Conservation (phyloP, 139 green algal genomes). For the Axilococcus clingmanii region DNA sequence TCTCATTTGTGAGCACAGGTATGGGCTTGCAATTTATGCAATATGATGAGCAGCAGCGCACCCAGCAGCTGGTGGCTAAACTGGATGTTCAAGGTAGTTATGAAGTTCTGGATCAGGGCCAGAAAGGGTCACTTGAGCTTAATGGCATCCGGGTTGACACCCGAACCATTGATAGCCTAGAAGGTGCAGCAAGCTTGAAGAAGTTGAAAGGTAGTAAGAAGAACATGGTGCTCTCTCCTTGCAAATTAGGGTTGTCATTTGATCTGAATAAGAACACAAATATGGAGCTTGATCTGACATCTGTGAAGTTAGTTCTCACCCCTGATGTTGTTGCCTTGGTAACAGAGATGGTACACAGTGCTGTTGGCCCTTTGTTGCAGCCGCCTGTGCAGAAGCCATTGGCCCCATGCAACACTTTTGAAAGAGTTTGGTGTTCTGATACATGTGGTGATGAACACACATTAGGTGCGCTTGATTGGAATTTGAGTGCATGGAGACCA, state of each 20-base stretch:
- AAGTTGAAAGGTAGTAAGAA: slow-evolving; percentile 21
- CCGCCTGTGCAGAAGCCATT: no score
- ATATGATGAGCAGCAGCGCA: slow-evolving; percentile 7
- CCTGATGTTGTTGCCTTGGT: slow-evolving; percentile 55
- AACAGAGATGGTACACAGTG: slow-evolving; percentile 20
- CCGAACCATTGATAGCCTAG: neutral
- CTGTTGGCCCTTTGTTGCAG: slow-evolving; percentile 30
- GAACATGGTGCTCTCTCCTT: slow-evolving; percentile 44
- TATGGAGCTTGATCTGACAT: slow-evolving; percentile 34
- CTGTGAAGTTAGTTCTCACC: slow-evolving; percentile 50
- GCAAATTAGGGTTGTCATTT: slow-evolving; percentile 26
- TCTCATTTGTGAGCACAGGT: slow-evolving; percentile 33
- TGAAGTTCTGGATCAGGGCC: slow-evolving; percentile 2
- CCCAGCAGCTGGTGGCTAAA: neutral
- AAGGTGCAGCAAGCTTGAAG: slow-evolving; percentile 6
- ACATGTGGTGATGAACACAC: neutral
- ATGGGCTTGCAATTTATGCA: slow-evolving; percentile 47
- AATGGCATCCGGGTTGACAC: slow-evolving; percentile 36
- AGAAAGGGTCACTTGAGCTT: slow-evolving; percentile 23
- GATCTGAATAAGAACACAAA: slow-evolving; percentile 18
- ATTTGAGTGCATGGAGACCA: slow-evolving; percentile 68
- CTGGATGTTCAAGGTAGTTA: neutral
- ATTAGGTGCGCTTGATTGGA: slow-evolving; percentile 4
- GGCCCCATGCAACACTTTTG: no score
- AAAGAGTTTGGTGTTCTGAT: slow-evolving; percentile 50